Conservation (phyloP, 257 asterid species). For the Fraxinus pennsylvanica region DNA sequence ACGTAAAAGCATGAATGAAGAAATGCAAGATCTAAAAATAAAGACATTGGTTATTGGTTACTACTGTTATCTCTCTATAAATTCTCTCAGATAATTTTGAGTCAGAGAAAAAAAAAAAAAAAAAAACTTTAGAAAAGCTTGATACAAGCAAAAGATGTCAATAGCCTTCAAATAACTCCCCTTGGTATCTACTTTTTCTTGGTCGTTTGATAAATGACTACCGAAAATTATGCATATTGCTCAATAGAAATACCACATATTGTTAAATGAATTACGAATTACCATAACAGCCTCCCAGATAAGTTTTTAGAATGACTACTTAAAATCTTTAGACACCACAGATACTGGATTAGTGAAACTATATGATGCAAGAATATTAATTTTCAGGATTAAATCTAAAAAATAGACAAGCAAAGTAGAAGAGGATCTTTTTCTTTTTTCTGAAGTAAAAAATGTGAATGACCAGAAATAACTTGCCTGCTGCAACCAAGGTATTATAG, state of each 20-base stretch:
- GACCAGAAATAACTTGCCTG: constrained; percentile 62
- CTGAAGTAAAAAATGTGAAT: constrained; percentile 2
- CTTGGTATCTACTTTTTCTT: not conserved
- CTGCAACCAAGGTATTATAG: constrained; percentile 87
- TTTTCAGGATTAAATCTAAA: not conserved
- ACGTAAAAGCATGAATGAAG: constrained; percentile 5
- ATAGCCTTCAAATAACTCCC: not conserved
- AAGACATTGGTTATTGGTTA: not conserved
- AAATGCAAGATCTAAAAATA: not conserved
- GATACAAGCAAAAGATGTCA: not conserved
- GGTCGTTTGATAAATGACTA: not conserved
- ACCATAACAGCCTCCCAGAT: not conserved
- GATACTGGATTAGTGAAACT: not conserved
- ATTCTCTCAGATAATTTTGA: not conserved
- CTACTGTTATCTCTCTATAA: not conserved
- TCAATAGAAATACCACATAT: not conserved
- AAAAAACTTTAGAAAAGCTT: not conserved
- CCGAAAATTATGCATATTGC: not conserved
- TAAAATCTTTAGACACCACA: not conserved
- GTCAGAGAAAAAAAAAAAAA: not conserved
- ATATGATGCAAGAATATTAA: not conserved
- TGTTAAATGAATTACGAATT: not conserved
- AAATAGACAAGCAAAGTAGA: not conserved
- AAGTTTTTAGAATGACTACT: not conserved
- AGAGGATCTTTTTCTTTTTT: not conserved